Evolutionary conservation across 148 eudicot species (phyloP).

Genomic region (Vaccinium darrowii): DNA sequence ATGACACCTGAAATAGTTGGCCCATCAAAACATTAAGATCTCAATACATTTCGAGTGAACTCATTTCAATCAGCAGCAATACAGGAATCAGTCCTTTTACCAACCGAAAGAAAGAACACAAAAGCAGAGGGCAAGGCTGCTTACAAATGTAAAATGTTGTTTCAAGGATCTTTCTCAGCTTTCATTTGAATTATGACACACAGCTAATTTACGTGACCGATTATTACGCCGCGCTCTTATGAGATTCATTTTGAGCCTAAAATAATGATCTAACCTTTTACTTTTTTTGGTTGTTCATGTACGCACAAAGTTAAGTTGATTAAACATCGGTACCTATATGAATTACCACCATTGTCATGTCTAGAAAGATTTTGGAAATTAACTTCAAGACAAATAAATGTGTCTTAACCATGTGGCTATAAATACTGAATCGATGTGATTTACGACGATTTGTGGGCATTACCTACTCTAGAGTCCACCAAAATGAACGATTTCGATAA

Average conservation of each 20-base stretch:
- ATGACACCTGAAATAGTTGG: conserved; percentile 40
- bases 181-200: background rate
- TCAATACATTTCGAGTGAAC: background rate
- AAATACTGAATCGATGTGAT: background rate
- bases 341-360: background rate
- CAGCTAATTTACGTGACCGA: too few relatives aligned
- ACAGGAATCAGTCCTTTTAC: background rate
- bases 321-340: background rate
- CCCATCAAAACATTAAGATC: background rate
- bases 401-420: background rate
- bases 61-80: background rate
- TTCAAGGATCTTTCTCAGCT: background rate
- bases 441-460: background rate
- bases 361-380: too few relatives aligned
- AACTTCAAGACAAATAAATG: too few relatives aligned
- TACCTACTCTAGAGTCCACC: background rate
- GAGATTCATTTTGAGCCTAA: background rate
- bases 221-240: background rate
- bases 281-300: background rate
- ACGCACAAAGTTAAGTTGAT: background rate
- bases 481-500: background rate
- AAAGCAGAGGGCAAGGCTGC: background rate
- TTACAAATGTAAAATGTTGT: background rate
- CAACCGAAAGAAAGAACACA: background rate
- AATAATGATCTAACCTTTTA: background rate